Base-by-base conservation (phyloP, 805 yeast genomes). In the Millerozyma acaciae region DNA sequence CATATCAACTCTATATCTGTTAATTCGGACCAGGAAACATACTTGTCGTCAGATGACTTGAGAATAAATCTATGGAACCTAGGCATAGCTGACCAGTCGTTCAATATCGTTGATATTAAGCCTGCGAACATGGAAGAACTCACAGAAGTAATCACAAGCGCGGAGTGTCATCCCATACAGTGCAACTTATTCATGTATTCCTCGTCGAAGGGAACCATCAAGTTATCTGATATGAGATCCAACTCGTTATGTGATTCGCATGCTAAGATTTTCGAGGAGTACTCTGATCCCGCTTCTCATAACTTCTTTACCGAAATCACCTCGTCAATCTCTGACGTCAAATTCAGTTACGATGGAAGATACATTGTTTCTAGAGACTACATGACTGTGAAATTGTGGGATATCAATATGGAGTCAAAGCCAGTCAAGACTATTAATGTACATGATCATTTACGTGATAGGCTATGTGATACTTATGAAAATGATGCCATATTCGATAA, bases 51-150 rank as follows among this genome's bases (percentile, higher is more conserved):
- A 30, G 99, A 93, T 64, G 99, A 93, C 62, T 74, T 93, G 55
- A 77, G 99, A 55, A 83, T 93, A 54, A 93, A 93, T 60, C 67
- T 93, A 44, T 93, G 99, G 99, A 89, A 90, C 60, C 70, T 89
- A 46, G 88, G 86, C 34, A 84, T 88, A 47, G 87, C 96, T 14
- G 96, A 90, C 61, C 96, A 90, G 65, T 78, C 89, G 50, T 93
- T 93, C 64, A 94, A 93, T 60, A 93, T 93, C 45, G 97, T 93
- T 38, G 98, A 93, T 63, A 93, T 93, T 53, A 88, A 94, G 59
- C 99, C 99, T 7, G 85, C 88, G 5, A 88, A 88, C 61, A 94
- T 93, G 98, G 99, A 93, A 67, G 99, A 93, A 64, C 75, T 93
- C 50, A 90, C 98, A 7, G 98, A 93, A 61, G 98, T 93, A 33